phyloP scores from a whole-genome alignment of 2,329 filamentous ascomycete species.

The Colletotrichum sp. region DNA sequence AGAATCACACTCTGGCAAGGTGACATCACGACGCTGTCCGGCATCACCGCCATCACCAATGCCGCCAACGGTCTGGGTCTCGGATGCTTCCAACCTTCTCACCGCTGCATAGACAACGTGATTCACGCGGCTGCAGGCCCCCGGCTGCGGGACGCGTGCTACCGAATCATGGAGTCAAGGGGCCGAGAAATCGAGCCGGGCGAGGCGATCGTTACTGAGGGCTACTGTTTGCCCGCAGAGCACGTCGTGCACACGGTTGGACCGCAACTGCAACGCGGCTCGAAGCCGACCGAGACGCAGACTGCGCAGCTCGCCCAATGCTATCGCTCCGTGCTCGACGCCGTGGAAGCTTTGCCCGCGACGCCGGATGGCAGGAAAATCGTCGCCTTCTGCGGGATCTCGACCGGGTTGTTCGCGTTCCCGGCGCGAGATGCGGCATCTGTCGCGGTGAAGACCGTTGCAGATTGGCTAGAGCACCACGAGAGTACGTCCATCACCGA shows the following conservation, averaged over 20 bases:
- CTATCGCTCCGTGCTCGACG: constrained; percentile 32
- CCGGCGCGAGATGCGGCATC: constrained; percentile 29
- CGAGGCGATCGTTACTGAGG: constrained; percentile 29
- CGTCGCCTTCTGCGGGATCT: constrained; percentile 36
- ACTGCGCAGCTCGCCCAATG: constrained; percentile 29
- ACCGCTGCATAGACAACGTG: constrained; percentile 39
- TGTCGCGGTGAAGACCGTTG: constrained; percentile 27
- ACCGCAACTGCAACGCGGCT: constrained; percentile 30
- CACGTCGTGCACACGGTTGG: constrained; percentile 38
- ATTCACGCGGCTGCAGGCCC: constrained; percentile 37
- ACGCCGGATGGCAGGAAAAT: constrained; percentile 27
- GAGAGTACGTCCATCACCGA: constrained; percentile 29
- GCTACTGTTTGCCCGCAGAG: constrained; percentile 29
- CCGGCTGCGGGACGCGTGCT: constrained; percentile 33
- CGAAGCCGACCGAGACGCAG: constrained; percentile 21
- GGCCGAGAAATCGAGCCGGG: constrained; percentile 28
- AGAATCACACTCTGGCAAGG: constrained; percentile 34
- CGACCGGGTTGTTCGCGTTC: constrained; percentile 39
- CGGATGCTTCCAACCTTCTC: constrained; percentile 36
- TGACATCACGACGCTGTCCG: constrained; percentile 35
- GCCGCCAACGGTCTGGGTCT: constrained; percentile 37
- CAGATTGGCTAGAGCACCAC: constrained; percentile 30
- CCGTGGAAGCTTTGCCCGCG: constrained; percentile 27
- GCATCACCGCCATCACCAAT: constrained; percentile 37
- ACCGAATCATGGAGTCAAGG: constrained; percentile 26